Evolutionary conservation across 2,329 filamentous ascomycete genomes (phyloP).

Genomic region (Aspergillus brunneoviolaceus): DNA sequence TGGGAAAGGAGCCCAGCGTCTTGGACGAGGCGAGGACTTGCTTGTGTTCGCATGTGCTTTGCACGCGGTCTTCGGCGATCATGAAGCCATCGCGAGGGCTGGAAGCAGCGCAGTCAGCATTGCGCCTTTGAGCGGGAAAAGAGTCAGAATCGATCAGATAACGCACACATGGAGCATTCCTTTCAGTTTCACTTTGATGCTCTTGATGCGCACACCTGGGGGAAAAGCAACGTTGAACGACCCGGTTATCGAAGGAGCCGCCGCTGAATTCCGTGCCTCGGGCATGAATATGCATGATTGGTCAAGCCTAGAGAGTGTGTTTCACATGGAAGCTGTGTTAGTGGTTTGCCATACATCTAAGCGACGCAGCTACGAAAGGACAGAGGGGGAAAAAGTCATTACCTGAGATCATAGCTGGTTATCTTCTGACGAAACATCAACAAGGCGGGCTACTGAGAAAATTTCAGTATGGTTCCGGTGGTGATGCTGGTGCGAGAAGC

Average conservation of each 20-base stretch:
- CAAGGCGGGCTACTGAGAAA: background rate
- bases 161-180: constrained; percentile 20
- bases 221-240: constrained; percentile 12
- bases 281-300: constrained; percentile 20
- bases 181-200: constrained; percentile 17
- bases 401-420: background rate
- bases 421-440: background rate
- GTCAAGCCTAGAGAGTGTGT: constrained; percentile 13
- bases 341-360: too few species aligned
- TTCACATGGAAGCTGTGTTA: background rate
- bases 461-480: too few species aligned
- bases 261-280: background rate
- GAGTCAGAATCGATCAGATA: too few species aligned
- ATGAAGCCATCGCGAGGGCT: constrained; percentile 3
- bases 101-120: constrained; percentile 1
- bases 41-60: constrained; percentile 14
- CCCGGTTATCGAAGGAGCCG: constrained; percentile 11
- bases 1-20: constrained; percentile 16
- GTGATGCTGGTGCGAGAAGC: background rate
- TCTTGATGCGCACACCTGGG: constrained; percentile 10
- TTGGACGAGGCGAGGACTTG: constrained; percentile 18
- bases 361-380: background rate
- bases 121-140: background rate
- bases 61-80: constrained; percentile 3
- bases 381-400: background rate